Evolutionary conservation across 2,329 filamentous ascomycete genomes (phyloP).

Genomic region (Leptographium galeiforme): DNA sequence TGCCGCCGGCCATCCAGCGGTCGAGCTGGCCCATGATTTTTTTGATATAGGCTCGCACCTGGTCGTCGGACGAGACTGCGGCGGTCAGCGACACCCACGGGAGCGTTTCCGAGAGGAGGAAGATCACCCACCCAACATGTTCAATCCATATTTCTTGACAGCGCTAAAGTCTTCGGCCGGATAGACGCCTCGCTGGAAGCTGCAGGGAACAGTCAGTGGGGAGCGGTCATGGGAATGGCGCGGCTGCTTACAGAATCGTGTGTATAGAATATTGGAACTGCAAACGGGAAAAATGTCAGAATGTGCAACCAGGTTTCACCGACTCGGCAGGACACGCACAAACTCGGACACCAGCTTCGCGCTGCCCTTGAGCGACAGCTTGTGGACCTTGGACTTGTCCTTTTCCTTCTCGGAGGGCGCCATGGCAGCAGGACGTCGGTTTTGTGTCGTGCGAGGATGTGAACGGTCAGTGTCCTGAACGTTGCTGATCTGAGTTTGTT

Average conservation of each 20-base stretch:
- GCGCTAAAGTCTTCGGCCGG: constrained; percentile 94
- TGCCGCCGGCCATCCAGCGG: constrained; percentile 93
- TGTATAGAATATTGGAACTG: constrained; percentile 97
- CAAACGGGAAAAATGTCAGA: neutral
- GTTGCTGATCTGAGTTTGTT: neutral
- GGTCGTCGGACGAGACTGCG: constrained; percentile 81
- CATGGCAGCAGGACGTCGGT: constrained; percentile 3
- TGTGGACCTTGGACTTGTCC: constrained; percentile 83
- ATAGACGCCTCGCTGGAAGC: constrained; percentile 76
- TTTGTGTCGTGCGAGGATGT: neutral
- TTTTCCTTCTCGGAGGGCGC: constrained; percentile 26
- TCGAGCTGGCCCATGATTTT: constrained; percentile 98
- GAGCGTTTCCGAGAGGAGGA: neutral
- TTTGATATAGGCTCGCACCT: constrained; percentile 98
- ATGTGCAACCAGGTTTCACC: neutral
- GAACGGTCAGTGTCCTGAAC: neutral
- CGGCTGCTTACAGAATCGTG: constrained; percentile 64
- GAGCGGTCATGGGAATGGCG: neutral
- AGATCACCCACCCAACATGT: constrained; percentile 59
- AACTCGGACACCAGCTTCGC: constrained; percentile 91
- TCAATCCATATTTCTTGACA: constrained; percentile 98
- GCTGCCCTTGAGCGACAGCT: constrained; percentile 74
- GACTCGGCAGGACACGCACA: constrained; percentile 38
- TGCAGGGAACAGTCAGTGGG: constrained; percentile 19
- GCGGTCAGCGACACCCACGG: neutral